A percentile compares a stretch with the other conserved stretches of the same genome.
Evolutionary conservation across 148 eudicot genomes (phyloP).

Genomic region (Cornus suecica): DNA sequence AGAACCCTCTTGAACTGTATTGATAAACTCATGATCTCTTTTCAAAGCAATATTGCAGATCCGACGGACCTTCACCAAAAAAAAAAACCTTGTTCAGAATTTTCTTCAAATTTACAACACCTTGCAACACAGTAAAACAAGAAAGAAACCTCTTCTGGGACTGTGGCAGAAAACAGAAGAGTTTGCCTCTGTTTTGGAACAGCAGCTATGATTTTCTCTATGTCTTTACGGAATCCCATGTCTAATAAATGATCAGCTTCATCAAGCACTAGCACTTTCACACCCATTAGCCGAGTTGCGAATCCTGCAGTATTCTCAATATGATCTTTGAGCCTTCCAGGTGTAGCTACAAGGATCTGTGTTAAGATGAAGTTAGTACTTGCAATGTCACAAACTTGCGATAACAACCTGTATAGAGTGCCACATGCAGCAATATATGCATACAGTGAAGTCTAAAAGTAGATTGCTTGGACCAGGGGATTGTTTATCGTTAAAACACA

Average conservation of each 20-base stretch:
- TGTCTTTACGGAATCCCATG: constrained; percentile 96
- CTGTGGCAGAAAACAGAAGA: constrained; percentile 88
- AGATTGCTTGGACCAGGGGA: not conserved
- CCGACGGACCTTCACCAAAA: constrained; percentile 70
- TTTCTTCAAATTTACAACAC: not conserved
- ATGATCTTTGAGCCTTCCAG: constrained; percentile 93
- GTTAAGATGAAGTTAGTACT: constrained; percentile 13
- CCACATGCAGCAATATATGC: not conserved
- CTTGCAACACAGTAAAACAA: not conserved
- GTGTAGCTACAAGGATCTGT: constrained; percentile 96
- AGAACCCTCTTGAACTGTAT: constrained; percentile 72
- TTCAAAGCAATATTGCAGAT: constrained; percentile 84
- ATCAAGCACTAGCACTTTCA: constrained; percentile 93
- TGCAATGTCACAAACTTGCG: not conserved
- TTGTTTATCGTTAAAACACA: not conserved
- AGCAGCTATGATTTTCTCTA: constrained; percentile 77
- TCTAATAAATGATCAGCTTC: constrained; percentile 97
- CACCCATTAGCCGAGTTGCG: constrained; percentile 84
- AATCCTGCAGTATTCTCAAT: constrained; percentile 90
- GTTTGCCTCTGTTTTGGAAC: constrained; percentile 98
- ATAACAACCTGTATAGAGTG: not conserved
- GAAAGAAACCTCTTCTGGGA: constrained; percentile 70
- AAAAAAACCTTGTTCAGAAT: constrained; percentile 8
- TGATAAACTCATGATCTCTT: constrained; percentile 83
- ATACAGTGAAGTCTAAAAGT: not conserved